phyloP scores from a whole-genome alignment of 345 rosid species.

The Anacardium occidentale region DNA sequence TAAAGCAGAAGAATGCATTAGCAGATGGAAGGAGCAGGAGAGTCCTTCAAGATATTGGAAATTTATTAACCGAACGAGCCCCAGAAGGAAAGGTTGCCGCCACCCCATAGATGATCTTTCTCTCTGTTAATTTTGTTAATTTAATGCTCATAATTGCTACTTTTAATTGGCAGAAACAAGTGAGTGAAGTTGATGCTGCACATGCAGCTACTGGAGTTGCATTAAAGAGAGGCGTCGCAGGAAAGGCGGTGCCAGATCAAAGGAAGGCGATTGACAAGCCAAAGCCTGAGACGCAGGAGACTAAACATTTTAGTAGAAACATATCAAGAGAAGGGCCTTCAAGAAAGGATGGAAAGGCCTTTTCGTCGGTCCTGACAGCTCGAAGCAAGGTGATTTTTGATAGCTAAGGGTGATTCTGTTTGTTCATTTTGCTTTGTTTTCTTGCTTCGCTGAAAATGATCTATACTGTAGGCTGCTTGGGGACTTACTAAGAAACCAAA shows the following conservation, averaged over 20 bases:
- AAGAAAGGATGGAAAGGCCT: conserved; percentile 47
- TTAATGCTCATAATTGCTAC: background rate
- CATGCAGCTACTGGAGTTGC: conserved; percentile 14
- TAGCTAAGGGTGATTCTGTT: background rate
- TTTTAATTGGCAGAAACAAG: conserved; percentile 32
- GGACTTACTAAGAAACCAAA: conserved; percentile 44
- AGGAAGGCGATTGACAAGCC: conserved; percentile 34
- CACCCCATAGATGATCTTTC: background rate
- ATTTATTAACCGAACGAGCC: conserved; percentile 47
- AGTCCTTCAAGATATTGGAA: conserved; percentile 80
- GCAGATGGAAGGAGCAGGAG: conserved; percentile 55
- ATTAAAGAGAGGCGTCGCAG: conserved; percentile 14
- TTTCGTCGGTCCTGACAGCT: conserved; percentile 62
- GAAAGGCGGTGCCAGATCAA: conserved; percentile 12
- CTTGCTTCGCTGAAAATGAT: background rate
- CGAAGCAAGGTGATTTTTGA: conserved; percentile 60
- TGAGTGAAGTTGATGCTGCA: conserved; percentile 24
- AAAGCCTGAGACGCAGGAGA: conserved; percentile 31
- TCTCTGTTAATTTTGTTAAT: background rate
- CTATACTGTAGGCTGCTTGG: conserved; percentile 46
- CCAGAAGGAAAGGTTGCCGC: conserved; percentile 48
- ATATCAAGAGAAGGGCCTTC: conserved; percentile 17
- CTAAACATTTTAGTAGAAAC: conserved; percentile 35
- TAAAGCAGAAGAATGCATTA: conserved; percentile 44
- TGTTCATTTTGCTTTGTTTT: conserved; percentile 1